Base-by-base conservation (phyloP, 2,329 filamentous ascomycete genomes). In the Pleurostoma richardsiae region DNA sequence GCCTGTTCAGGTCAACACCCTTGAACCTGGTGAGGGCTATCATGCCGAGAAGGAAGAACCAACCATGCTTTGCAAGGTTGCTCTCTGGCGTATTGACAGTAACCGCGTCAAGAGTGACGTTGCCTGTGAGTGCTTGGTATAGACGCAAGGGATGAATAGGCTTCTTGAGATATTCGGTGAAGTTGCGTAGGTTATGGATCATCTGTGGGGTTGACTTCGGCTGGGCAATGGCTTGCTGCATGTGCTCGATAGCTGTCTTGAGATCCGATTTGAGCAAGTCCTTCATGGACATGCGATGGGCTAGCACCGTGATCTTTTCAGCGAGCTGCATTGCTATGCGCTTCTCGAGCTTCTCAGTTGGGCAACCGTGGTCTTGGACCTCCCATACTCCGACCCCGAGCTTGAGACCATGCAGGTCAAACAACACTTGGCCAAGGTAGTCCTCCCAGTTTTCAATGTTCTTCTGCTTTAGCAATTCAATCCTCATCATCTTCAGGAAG, bases 41-140 rank as follows among this genome's bases (percentile, higher is more conserved):
- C 75, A 94, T 87, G 26, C 92, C 92, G 51, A 95, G 80, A 30
- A 96, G 71, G 63, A 94, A 96, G 63, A 90, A 96, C 92, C 92
- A 97, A 41, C 90, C 88, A 54, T 89, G 86, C 28, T 82, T 81
- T 0, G 91, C 90, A 31, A 95, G 69, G 1, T 80, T 78, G 44
- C 83, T 85, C 48, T 94, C 86, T 0, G 80, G 76, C 3, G 78
- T 76, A 40, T 84, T 80, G 6, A 91, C 83, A 0, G 80, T 74
- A 4, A 88, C 77, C 3, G 86, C 82, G 49, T 91, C 82, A 27
- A 95, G 78, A 44, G 83, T 81, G 6, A 90, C 79, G 36, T 87
- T 79, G 8, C 94, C 94, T 52, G 82, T 83, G 36, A 95, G 76
- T n/a, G 88, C 88, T 53, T 85, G 80, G 60, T 88, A 94, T 4